Conservation (phyloP, 257 asterid species). For the Thymus quinquecostatus region DNA sequence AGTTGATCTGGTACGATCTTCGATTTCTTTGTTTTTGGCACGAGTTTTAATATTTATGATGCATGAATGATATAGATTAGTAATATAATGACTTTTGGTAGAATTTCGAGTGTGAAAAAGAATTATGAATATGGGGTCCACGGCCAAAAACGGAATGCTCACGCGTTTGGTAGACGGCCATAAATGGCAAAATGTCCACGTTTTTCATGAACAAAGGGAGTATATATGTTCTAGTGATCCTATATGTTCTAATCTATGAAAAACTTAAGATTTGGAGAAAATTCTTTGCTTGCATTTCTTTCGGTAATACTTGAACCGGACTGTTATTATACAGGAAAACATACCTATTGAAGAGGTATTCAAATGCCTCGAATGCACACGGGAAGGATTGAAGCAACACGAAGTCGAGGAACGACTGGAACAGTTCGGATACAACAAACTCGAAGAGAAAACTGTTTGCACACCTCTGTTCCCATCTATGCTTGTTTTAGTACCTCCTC, state of each 20-base stretch:
- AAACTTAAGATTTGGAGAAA: neutral
- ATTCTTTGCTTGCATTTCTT: neutral
- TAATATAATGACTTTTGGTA: too few relatives aligned
- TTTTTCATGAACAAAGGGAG: too few relatives aligned
- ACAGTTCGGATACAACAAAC: conserved; percentile 56
- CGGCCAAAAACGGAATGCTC: too few relatives aligned
- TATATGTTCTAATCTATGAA: neutral
- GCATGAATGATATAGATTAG: too few relatives aligned
- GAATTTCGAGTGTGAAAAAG: too few relatives aligned
- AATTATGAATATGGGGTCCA: too few relatives aligned
- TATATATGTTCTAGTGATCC: too few relatives aligned
- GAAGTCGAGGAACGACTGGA: conserved; percentile 44
- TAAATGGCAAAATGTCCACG: too few relatives aligned
- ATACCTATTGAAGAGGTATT: conserved; percentile 61
- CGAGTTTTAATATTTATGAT: too few relatives aligned
- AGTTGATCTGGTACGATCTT: conserved; percentile 56
- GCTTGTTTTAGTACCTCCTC: neutral
- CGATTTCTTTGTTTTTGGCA: too few relatives aligned
- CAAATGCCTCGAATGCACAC: conserved; percentile 44
- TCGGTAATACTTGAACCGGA: neutral
- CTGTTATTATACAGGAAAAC: conserved; percentile 45
- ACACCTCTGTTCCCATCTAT: conserved; percentile 1
- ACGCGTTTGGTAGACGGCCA: too few relatives aligned
- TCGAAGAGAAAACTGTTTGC: conserved; percentile 55
- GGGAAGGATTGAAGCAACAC: conserved; percentile 42